Percentiles rank a stretch among this genome's conserved stretches.
Conservation (phyloP, 2,329 filamentous ascomycete genomes). For the Exserohilum turcica region DNA sequence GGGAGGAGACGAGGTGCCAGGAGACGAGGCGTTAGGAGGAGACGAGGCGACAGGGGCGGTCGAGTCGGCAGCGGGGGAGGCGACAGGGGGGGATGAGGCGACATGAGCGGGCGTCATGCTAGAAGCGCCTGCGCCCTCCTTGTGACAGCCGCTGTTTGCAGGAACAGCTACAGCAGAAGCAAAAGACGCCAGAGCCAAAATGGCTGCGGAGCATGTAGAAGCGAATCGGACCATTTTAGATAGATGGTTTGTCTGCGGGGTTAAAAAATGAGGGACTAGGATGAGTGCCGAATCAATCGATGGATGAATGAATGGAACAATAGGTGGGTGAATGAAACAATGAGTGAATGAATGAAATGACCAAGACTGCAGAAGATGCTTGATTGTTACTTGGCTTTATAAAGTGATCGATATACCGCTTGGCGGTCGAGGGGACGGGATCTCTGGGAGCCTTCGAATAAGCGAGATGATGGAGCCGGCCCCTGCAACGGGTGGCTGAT, state of each 20-base stretch:
- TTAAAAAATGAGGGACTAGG: neutral
- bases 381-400: constrained; percentile 1
- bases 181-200: neutral
- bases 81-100: neutral
- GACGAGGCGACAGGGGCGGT: neutral
- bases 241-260: neutral
- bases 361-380: neutral
- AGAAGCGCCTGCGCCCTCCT: neutral
- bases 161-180: neutral
- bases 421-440: neutral
- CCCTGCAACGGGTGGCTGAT: neutral
- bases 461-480: neutral
- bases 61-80: neutral
- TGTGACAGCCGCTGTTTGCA: neutral
- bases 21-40: neutral
- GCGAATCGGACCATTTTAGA: neutral
- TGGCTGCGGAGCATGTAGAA: neutral
- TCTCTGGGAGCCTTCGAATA: neutral
- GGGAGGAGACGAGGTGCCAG: neutral
- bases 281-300: neutral
- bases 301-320: neutral
- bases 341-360: neutral
- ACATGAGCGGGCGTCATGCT: neutral
- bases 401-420: neutral
- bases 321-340: neutral